phyloP scores from a whole-genome alignment of 495 filamentous ascomycete species.

The Neurospora sp. region DNA sequence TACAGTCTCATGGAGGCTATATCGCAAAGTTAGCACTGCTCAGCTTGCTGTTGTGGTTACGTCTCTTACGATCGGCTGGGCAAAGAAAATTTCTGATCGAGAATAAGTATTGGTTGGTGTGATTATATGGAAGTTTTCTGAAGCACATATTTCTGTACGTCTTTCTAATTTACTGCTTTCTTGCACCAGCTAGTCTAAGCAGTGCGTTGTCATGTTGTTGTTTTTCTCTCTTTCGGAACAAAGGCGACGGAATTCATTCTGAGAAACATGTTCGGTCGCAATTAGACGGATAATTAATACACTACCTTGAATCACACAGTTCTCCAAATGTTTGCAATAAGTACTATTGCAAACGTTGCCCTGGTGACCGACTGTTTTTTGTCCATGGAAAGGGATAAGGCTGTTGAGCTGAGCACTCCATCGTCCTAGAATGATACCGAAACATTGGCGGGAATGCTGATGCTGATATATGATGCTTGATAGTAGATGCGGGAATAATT shows the following conservation, averaged over 20 bases:
- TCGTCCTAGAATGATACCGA: not conserved
- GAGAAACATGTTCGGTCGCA: not conserved
- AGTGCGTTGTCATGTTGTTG: not conserved
- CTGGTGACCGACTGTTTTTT: not conserved
- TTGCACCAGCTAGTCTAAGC: not conserved
- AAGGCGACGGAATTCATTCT: not conserved
- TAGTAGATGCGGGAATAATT: too few species aligned
- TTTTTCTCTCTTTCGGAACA: not conserved
- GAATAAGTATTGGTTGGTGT: not conserved
- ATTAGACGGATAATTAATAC: not conserved
- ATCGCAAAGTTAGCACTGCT: not conserved
- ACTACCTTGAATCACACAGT: not conserved
- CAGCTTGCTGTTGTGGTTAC: not conserved
- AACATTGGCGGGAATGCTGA: not conserved
- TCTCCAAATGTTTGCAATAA: not conserved
- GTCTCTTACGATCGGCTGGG: not conserved
- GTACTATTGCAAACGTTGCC: not conserved
- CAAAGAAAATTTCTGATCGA: not conserved
- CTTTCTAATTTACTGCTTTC: not conserved
- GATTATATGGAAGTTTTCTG: not conserved
- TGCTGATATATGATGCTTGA: not conserved
- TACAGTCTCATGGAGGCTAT: not conserved
- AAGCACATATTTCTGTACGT: not conserved
- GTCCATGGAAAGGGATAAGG: not conserved
- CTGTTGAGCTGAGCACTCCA: not conserved